Conservation (phyloP, 768 basidiomycete genomes). For the Trametes cingulata region DNA sequence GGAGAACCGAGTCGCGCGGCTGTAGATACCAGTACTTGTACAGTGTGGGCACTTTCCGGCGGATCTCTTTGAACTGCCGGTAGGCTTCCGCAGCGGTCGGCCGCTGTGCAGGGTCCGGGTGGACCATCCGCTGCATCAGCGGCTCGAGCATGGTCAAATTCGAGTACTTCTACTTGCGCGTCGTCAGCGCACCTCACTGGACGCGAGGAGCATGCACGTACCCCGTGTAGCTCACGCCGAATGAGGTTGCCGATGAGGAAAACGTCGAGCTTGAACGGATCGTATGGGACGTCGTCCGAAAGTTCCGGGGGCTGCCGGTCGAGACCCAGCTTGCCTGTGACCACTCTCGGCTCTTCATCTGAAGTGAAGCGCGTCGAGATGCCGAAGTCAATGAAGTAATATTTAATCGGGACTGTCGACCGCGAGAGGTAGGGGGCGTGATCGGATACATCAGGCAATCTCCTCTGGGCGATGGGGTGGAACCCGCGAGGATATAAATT, state of each 20-base stretch:
- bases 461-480: constrained; percentile 15
- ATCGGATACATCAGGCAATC: background rate
- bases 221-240: constrained; percentile 5
- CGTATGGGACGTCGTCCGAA: constrained; percentile 21
- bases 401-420: constrained; percentile 18
- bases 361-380: constrained; percentile 24
- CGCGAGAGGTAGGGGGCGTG: background rate
- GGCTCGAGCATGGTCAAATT: constrained; percentile 18
- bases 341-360: background rate
- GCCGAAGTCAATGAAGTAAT: constrained; percentile 32
- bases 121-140: constrained; percentile 8
- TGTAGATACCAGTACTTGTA: no score
- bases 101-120: constrained; percentile 6
- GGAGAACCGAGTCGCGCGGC: no score
- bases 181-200: no score
- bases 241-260: constrained; percentile 26
- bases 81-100: constrained; percentile 6
- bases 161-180: constrained; percentile 11
- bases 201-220: background rate
- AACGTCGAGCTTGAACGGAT: constrained; percentile 30
- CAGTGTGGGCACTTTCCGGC: no score
- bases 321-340: constrained; percentile 16
- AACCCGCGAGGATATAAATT: constrained; percentile 24
- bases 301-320: constrained; percentile 28
- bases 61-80: no score